phyloP scores from a whole-genome alignment of 2,329 filamentous ascomycete genomes.

The Trichoderma sp. region DNA sequence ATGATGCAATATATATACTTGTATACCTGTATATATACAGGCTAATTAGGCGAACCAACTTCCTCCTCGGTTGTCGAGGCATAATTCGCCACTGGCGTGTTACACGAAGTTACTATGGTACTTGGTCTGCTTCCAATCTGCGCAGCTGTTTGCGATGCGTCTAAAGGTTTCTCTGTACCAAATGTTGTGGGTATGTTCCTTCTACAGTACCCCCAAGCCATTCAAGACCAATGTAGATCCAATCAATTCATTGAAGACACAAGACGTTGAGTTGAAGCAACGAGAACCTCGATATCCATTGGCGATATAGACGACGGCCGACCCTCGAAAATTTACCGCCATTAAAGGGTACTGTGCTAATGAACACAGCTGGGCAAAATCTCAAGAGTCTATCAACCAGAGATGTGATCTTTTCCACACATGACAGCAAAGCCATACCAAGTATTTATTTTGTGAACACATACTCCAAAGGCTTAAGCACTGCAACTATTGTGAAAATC shows the following conservation, averaged over 20 bases:
- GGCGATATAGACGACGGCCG: background rate
- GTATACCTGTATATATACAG: too few relatives aligned
- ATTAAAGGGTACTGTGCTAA: background rate
- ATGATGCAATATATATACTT: too few relatives aligned
- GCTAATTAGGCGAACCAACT: too few relatives aligned
- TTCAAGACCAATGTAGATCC: background rate
- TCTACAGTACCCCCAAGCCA: background rate
- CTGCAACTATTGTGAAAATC: background rate
- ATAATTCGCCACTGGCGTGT: too few relatives aligned
- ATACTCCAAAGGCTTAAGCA: background rate
- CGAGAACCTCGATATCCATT: background rate
- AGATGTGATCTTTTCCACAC: background rate
- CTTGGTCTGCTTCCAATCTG: too few relatives aligned
- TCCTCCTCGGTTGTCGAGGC: too few relatives aligned
- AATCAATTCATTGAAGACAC: slow-evolving; percentile 3
- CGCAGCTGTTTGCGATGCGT: too few relatives aligned
- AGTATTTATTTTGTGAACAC: too few relatives aligned
- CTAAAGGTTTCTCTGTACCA: background rate
- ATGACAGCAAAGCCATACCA: too few relatives aligned
- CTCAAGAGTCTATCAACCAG: background rate
- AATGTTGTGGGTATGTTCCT: background rate
- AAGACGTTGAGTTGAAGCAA: background rate
- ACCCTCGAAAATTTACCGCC: background rate
- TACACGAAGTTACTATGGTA: too few relatives aligned
- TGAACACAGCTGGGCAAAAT: background rate